phyloP scores from a whole-genome alignment of 1,284 basidiomycete species.

The Irpex lacteus region DNA sequence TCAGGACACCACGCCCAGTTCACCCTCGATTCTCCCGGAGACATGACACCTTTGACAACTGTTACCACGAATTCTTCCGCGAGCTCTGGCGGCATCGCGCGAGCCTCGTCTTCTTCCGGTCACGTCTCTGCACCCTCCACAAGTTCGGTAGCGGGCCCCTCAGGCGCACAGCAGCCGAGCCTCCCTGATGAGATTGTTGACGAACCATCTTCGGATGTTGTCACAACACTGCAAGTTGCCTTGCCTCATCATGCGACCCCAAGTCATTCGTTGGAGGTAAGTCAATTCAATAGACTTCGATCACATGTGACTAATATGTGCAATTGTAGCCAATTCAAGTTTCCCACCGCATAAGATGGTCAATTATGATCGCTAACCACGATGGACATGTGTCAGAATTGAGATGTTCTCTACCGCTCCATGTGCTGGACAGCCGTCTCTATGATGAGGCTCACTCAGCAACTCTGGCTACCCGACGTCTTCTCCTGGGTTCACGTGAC shows the following conservation, averaged over 20 bases:
- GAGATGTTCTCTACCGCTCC: constrained; percentile 85
- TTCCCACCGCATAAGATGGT: constrained; percentile 74
- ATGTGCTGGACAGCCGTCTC: constrained; percentile 73
- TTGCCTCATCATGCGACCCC: constrained; percentile 55
- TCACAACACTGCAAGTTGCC: constrained; percentile 43
- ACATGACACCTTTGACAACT: constrained; percentile 27
- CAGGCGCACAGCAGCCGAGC: constrained; percentile 2
- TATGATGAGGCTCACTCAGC: constrained; percentile 72
- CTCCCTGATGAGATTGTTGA: constrained; percentile 18
- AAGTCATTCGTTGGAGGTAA: constrained; percentile 57
- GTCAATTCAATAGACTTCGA: constrained; percentile 7
- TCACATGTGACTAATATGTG: background rate
- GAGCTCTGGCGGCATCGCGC: constrained; percentile 12
- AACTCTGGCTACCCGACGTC: constrained; percentile 69
- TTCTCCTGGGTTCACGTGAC: constrained; percentile 51
- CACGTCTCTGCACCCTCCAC: constrained; percentile 4
- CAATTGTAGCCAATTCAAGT: constrained; percentile 59
- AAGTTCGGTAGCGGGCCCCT: background rate
- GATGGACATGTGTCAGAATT: constrained; percentile 90
- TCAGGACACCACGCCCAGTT: constrained; percentile 15
- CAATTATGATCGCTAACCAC: constrained; percentile 75
- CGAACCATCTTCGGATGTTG: constrained; percentile 40
- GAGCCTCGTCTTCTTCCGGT: background rate
- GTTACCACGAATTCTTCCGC: constrained; percentile 27
- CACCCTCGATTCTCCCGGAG: constrained; percentile 19